Percentiles rank a stretch among this genome's conserved stretches.
Evolutionary conservation across 768 basidiomycete genomes (phyloP).

Genomic region (Auriscalpium orientale): DNA sequence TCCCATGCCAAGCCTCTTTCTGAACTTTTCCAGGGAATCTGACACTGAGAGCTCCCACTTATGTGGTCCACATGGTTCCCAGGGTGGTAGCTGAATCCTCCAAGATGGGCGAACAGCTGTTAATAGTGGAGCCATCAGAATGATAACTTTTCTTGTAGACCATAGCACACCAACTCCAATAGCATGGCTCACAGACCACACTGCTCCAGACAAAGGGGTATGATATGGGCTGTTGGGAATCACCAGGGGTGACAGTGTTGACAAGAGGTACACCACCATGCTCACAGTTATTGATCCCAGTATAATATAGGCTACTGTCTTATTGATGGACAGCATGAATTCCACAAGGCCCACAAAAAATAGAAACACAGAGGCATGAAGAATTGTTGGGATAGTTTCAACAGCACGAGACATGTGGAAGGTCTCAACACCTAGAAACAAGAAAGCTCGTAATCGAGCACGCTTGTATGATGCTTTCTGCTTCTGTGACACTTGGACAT

Average conservation of each 20-base stretch:
- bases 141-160: too few relatives aligned
- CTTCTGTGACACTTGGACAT: background rate
- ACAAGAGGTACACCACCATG: background rate
- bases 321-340: background rate
- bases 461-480: slow-evolving; percentile 1
- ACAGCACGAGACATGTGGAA: slow-evolving; percentile 5
- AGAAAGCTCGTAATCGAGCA: slow-evolving; percentile 4
- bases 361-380: slow-evolving; percentile 6
- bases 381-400: slow-evolving; percentile 1
- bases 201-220: background rate
- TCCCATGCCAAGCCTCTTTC: too few relatives aligned
- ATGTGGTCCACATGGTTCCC: too few relatives aligned
- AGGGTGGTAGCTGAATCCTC: too few relatives aligned
- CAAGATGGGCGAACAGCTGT: too few relatives aligned
- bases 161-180: too few relatives aligned
- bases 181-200: background rate
- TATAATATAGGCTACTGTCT: background rate
- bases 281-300: background rate
- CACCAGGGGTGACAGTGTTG: slow-evolving; percentile 6
- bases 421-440: background rate
- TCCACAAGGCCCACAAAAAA: slow-evolving; percentile 1
- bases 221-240: slow-evolving; percentile 4
- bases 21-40: too few relatives aligned
- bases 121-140: too few relatives aligned
- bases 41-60: too few relatives aligned